These are phyloP conservation scores for Austroboletus novae-zelandiae DNA, from an alignment of 1,284 basidiomycete genomes.

Conservation along the genomic window DNA sequence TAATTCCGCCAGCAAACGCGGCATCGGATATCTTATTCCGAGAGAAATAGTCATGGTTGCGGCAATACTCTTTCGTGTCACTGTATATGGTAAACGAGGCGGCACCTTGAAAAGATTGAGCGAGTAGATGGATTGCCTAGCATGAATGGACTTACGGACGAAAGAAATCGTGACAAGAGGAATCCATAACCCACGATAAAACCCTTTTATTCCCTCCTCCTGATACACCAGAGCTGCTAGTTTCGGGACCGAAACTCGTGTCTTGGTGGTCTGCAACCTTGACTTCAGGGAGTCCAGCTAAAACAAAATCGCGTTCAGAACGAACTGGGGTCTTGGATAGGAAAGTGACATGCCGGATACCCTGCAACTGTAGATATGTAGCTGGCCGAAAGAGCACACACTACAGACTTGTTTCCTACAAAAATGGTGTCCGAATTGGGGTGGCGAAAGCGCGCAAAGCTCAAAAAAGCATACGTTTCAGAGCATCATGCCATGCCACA, in stretches of 20 bases:
- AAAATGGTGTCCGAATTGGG: slow-evolving; percentile 5
- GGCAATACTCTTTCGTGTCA: slow-evolving; percentile 80
- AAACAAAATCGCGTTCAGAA: slow-evolving; percentile 5
- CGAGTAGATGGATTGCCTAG: slow-evolving; percentile 4
- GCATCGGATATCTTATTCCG: slow-evolving; percentile 64
- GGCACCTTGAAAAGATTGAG: slow-evolving; percentile 50
- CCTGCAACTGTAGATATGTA: slow-evolving; percentile 82
- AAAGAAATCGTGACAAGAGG: slow-evolving; percentile 96
- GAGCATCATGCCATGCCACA: slow-evolving; percentile 59
- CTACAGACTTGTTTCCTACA: slow-evolving; percentile 76
- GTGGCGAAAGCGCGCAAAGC: slow-evolving; percentile 6
- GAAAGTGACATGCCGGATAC: slow-evolving; percentile 59
- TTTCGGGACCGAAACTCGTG: slow-evolving; percentile 68
- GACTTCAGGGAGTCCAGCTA: slow-evolving; percentile 90
- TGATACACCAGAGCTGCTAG: slow-evolving; percentile 75
- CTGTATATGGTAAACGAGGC: slow-evolving; percentile 95
- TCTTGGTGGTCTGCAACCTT: slow-evolving; percentile 83
- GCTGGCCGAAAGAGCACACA: slow-evolving; percentile 78
- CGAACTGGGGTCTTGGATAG: slow-evolving; percentile 11
- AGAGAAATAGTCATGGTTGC: slow-evolving; percentile 56
- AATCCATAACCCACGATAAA: slow-evolving; percentile 89
- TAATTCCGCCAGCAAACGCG: slow-evolving; percentile 71
- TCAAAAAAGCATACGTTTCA: slow-evolving; percentile 52
- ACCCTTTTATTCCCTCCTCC: slow-evolving; percentile 91
- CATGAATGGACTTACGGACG: slow-evolving; percentile 65